Evolutionary conservation across 768 basidiomycete genomes (phyloP), one percentile per base, ranked within the genome.

Genomic region (Lentinula aciculospora): DNA sequence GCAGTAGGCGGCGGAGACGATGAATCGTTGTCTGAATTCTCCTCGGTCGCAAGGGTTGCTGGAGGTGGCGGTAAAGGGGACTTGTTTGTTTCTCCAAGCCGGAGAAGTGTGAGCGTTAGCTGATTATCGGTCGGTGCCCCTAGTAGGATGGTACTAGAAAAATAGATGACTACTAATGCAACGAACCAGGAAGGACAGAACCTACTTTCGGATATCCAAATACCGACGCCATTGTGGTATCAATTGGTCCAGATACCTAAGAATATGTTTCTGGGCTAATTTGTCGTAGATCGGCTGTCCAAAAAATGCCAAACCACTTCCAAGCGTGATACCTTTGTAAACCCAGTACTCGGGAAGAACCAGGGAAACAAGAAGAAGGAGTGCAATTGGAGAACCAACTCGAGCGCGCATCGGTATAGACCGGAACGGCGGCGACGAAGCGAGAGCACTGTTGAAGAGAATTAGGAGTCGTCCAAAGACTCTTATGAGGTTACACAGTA

Each of bases 71-170:
- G 76, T 0, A 77, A 58, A 2, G 77, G 77, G 2, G 68, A 62
- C 32, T 71, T 69, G 39, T 66, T 65, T 27, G 58, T 65, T 60
- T 79, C 77, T 4, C 71, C 76, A 25, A 76, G 64, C 4, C 77
- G 71, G 3, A 77, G 66, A 19, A 79, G 63, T 8, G 76, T 73
- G 21, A 77, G 59, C 12, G 75, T 64, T 9, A 79, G 70, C 58
- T 79, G 77, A 29, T 74, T 71, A 59, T 79, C 76, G 42, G 76
- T 77, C 8, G 77, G 77, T 0, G 74, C 73, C 19, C 74, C 74
- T 2, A 62, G 62, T 27, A 79, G 66, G 40, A 78, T 60, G 10
- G 75, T 67, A 45, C 71, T 72, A 44, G 10, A 55, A 23, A 23
- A 4, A 44, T 9, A 34, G 32, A 34, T 34, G 4, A 34, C n/a